phyloP scores from a whole-genome alignment of 352 stramenopile genomes.

The Sclerospora graminicola region DNA sequence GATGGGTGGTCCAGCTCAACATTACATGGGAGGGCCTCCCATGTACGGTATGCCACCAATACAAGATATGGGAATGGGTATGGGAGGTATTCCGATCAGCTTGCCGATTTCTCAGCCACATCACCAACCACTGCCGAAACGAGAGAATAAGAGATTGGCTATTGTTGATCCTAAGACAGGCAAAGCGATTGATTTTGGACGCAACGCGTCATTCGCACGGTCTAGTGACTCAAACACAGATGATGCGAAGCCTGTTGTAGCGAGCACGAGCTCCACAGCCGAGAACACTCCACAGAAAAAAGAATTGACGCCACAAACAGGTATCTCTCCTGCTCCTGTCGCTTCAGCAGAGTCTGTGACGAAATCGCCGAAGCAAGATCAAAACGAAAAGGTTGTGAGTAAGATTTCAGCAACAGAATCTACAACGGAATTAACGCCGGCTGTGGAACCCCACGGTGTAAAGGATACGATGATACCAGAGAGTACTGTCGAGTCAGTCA shows the following conservation, averaged over 20 bases:
- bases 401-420: slow-evolving; percentile 1
- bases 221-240: slow-evolving; percentile 10
- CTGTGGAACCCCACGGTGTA: slow-evolving; percentile 2
- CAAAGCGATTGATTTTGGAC: slow-evolving; percentile 25
- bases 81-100: slow-evolving; percentile 26
- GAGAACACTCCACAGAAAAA: slow-evolving; percentile 29
- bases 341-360: slow-evolving; percentile 1
- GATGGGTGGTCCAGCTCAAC: slow-evolving; percentile 25
- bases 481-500: neutral
- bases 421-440: slow-evolving; percentile 2
- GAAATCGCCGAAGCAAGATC: slow-evolving; percentile 13
- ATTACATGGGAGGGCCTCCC: slow-evolving; percentile 24
- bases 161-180: slow-evolving; percentile 53
- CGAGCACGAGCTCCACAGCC: slow-evolving; percentile 14
- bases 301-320: slow-evolving; percentile 5
- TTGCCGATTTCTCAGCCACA: slow-evolving; percentile 25
- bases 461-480: slow-evolving; percentile 2
- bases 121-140: slow-evolving; percentile 30
- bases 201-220: slow-evolving; percentile 8
- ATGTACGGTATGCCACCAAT: slow-evolving; percentile 37
- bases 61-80: slow-evolving; percentile 34
- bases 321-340: slow-evolving; percentile 1
- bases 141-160: slow-evolving; percentile 32
- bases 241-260: slow-evolving; percentile 2
- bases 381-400: slow-evolving; percentile 11